Base-by-base conservation (phyloP, 2,329 filamentous ascomycete species). In the Fusarium sp. region DNA sequence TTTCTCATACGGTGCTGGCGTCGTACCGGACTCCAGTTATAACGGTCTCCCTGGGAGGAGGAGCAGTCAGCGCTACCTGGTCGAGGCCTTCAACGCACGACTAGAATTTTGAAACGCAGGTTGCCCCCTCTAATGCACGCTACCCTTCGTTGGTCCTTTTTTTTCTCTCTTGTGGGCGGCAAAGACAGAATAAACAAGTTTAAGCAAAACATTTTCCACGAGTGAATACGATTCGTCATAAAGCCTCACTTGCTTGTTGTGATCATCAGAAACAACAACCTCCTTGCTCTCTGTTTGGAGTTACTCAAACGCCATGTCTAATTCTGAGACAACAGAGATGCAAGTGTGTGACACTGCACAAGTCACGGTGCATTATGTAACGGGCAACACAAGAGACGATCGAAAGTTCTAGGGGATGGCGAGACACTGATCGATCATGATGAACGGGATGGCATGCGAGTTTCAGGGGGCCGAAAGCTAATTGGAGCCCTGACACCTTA, bases 401-500 rank as follows among this genome's bases (percentile, higher is more conserved):
- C 62, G 53, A 71, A 71, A 38, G 62, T 65, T 58, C 63, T 52
- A 62, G 50, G 49, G 56, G 27, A 54, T 50, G 44, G 62, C 45
- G 61, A 59, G 61, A 33, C 47, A 50, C 65, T 71, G 39, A 59
- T 63, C 46, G 56, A 55, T 49, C 53, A 56, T 49, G 39, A 31
- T 27, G 65, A 36, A 39, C 60, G 45, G 67, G 4, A 46, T 27
- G 18, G 58, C 55, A 73, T 73, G 70, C 71, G 57, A 49, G 71
- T 73, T 73, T 73, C 71, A 73, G 70, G 70, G 67, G 71, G 46
- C 41, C 27, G 62, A 25, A 47, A 38, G n/a, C 64, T 57, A 62
- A 71, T 64, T 71, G 46, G 52, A 62, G 55, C 36, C 64, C 39
- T 65, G 50, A 22, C 38, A 62, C 46, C 56, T 69, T 72, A 65